phyloP scores from a whole-genome alignment of 257 asterid species.

The Solanum sparsipilum region DNA sequence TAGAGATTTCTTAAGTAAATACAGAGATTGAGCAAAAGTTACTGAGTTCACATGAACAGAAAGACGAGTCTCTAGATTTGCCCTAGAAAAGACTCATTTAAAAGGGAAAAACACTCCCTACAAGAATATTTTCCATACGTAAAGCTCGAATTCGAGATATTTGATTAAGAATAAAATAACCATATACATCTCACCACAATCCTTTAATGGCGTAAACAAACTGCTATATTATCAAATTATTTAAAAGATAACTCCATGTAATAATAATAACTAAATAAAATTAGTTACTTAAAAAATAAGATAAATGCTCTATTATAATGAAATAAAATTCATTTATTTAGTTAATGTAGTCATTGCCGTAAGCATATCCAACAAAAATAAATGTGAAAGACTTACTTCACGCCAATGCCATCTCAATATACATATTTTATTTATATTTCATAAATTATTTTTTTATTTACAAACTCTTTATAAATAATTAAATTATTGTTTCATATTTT shows the following conservation, averaged over 20 bases:
- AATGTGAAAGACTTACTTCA: slow-evolving; percentile 13
- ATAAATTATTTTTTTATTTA: background rate
- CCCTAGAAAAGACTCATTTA: background rate
- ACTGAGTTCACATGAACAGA: background rate
- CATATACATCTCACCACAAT: background rate
- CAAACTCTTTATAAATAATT: background rate
- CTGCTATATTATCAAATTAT: background rate
- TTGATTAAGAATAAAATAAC: background rate
- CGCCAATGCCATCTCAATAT: slow-evolving; percentile 16
- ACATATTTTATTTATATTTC: background rate
- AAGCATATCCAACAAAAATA: slow-evolving; percentile 11
- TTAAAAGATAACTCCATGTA: background rate
- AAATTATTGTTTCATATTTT: background rate
- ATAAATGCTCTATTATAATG: background rate
- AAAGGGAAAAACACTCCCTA: background rate
- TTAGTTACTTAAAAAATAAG: background rate
- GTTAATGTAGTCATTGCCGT: background rate
- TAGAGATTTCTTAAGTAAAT: background rate
- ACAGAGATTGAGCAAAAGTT: background rate
- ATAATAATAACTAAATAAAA: background rate
- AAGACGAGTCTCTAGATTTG: background rate
- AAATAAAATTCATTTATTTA: background rate
- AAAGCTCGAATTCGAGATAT: background rate
- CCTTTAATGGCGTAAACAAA: background rate
- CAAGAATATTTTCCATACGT: no score